phyloP scores from a whole-genome alignment of 805 yeast genomes.

The Barnettozyma populi region DNA sequence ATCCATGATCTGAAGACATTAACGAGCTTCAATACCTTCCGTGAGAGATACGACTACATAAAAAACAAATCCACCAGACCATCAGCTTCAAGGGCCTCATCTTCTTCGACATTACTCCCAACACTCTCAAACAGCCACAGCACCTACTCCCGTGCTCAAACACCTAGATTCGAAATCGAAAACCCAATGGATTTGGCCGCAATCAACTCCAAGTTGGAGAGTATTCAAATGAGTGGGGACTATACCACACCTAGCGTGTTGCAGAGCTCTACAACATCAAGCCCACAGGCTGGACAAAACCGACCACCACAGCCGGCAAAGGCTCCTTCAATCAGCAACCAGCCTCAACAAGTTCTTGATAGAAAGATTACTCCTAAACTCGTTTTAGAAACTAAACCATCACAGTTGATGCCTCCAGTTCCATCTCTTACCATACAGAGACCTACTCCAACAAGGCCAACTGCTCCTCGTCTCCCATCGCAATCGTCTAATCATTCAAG shows the following conservation, averaged over 20 bases:
- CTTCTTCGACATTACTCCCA: background rate
- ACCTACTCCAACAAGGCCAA: slow-evolving; percentile 15
- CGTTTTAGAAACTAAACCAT: background rate
- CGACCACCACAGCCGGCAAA: background rate
- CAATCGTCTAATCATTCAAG: background rate
- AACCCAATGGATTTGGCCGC: slow-evolving; percentile 19
- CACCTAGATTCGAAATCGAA: slow-evolving; percentile 22
- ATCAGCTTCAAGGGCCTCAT: background rate
- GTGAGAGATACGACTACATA: slow-evolving; percentile 16
- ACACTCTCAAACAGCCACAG: slow-evolving; percentile 6
- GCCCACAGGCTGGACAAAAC: background rate
- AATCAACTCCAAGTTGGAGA: slow-evolving; percentile 20
- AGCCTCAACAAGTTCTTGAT: background rate
- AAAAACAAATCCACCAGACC: background rate
- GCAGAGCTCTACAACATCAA: background rate
- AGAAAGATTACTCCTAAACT: slow-evolving; percentile 2
- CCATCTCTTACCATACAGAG: slow-evolving; percentile 11
- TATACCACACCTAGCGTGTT: background rate
- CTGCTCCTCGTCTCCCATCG: slow-evolving; percentile 6
- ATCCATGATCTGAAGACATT: slow-evolving; percentile 61
- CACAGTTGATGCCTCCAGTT: background rate
- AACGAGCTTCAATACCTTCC: slow-evolving; percentile 33
- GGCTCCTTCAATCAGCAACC: background rate
- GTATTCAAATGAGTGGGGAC: slow-evolving; percentile 10
- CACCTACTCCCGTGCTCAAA: slow-evolving; percentile 22